These are phyloP conservation scores for Ephemerocybe angulata DNA, from an alignment of 768 basidiomycete species.

Conservation along the genomic window DNA sequence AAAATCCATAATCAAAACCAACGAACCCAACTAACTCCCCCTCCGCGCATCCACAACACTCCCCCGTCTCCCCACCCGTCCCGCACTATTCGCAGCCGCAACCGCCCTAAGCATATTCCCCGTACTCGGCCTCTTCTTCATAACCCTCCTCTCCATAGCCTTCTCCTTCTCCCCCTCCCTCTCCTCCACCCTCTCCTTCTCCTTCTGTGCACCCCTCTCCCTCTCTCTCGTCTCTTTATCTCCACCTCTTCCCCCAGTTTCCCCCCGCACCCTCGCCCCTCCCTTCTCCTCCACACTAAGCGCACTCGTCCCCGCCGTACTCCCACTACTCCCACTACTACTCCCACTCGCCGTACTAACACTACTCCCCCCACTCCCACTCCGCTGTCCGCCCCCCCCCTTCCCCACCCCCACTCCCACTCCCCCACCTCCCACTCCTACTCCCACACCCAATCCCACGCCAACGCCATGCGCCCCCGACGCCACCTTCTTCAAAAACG, in stretches of 20 bases:
- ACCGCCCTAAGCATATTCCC: conserved; percentile 56
- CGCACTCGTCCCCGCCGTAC: not conserved
- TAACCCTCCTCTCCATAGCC: not conserved
- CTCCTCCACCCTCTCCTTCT: not conserved
- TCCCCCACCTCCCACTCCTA: not conserved
- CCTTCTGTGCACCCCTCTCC: conserved; percentile 7
- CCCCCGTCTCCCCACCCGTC: conserved; percentile 41
- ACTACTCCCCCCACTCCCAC: not conserved
- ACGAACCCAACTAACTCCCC: too few species aligned
- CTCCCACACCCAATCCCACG: conserved; percentile 5
- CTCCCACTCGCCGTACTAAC: not conserved
- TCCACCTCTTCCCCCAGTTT: too few species aligned
- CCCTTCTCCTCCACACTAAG: conserved; percentile 9
- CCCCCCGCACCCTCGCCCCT: too few species aligned
- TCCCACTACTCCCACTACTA: not conserved
- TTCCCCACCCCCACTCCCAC: too few species aligned
- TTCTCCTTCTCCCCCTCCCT: not conserved
- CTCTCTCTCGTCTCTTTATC: too few species aligned
- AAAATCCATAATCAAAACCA: too few species aligned
- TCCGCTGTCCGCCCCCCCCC: conserved; percentile 11
- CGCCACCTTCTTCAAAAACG: conserved; percentile 65
- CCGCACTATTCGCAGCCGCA: conserved; percentile 48
- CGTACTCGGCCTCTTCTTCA: conserved; percentile 46
- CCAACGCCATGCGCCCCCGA: conserved; percentile 23
- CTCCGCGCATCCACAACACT: conserved; percentile 17